A percentile compares a stretch with the other conserved stretches of the same genome.
Conservation (phyloP, 169 alveolate species). For the Cryptosporidium baileyi region DNA sequence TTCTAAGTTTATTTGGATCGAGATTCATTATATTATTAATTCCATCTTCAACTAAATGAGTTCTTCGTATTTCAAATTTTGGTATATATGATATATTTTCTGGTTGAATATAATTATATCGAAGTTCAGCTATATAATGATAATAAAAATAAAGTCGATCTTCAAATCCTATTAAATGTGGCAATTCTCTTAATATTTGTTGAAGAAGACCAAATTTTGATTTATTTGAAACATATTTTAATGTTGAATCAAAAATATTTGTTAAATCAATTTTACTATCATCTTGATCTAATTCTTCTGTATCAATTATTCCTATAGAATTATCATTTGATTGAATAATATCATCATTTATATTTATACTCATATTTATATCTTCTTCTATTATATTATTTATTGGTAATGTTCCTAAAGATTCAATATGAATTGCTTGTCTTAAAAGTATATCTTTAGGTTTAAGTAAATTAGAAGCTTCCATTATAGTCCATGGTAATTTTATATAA, state of each 20-base stretch:
- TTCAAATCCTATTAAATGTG: conserved; percentile 73
- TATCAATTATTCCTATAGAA: conserved; percentile 46
- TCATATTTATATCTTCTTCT: neutral
- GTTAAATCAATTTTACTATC: conserved; percentile 61
- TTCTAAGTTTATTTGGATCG: conserved; percentile 72
- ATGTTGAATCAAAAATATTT: conserved; percentile 68
- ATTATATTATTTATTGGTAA: conserved; percentile 33
- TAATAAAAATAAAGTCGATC: conserved; percentile 73
- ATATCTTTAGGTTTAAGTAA: conserved; percentile 23
- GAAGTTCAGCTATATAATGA: conserved; percentile 68
- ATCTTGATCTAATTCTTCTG: conserved; percentile 38
- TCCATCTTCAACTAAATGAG: conserved; percentile 81
- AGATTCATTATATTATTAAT: conserved; percentile 72
- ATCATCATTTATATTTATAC: neutral
- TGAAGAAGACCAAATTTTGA: conserved; percentile 28
- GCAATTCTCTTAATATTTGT: conserved; percentile 64
- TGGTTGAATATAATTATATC: conserved; percentile 66
- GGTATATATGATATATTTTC: conserved; percentile 64
- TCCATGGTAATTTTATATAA: conserved; percentile 7
- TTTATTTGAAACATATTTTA: conserved; percentile 18
- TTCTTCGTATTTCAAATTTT: conserved; percentile 76
- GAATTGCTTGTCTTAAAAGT: conserved; percentile 27
- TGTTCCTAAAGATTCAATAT: conserved; percentile 50
- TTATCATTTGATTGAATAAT: conserved; percentile 24
- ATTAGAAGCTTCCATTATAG: conserved; percentile 33